Percentiles rank a stretch among this genome's conserved stretches.
phyloP scores from a whole-genome alignment of 176 grass and related monocot species.

The Miscanthus lutarioriparius region DNA sequence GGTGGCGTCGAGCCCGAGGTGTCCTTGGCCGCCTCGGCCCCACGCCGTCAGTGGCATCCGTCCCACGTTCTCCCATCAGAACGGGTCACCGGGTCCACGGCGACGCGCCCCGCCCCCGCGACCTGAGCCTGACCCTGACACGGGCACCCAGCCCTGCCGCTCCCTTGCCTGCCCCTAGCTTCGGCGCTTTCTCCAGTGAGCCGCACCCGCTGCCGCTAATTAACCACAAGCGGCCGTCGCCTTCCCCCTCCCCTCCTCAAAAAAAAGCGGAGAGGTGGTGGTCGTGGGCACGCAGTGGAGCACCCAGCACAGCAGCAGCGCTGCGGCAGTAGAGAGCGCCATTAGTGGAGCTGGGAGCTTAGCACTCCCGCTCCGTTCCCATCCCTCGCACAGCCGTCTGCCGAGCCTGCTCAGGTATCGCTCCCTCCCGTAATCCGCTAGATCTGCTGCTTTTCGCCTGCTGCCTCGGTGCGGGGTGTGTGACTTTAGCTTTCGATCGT shows the following conservation, averaged over 20 bases:
- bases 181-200: constrained; percentile 43
- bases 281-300: constrained; percentile 12
- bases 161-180: constrained; percentile 12
- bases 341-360: not conserved
- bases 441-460: constrained; percentile 19
- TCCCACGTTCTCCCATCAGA: not conserved
- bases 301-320: constrained; percentile 1
- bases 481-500: not conserved
- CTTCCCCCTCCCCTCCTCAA: constrained; percentile 32
- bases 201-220: constrained; percentile 31
- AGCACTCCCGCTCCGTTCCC: constrained; percentile 24
- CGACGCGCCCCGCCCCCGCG: not conserved
- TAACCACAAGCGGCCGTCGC: constrained; percentile 52
- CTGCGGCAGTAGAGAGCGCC: not conserved
- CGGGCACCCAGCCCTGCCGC: constrained; percentile 10
- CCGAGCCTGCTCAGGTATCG: constrained; percentile 21
- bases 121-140: constrained; percentile 33
- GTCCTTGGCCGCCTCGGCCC: not conserved
- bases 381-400: not conserved
- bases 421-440: not conserved
- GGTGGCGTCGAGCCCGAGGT: not conserved
- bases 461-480: not conserved
- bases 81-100: constrained; percentile 10
- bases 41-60: constrained; percentile 5
- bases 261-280: constrained; percentile 34